A percentile compares a stretch with the other conserved stretches of the same genome.
phyloP scores from a whole-genome alignment of 73 alveolate genomes.

The Symbiodinium natans region DNA sequence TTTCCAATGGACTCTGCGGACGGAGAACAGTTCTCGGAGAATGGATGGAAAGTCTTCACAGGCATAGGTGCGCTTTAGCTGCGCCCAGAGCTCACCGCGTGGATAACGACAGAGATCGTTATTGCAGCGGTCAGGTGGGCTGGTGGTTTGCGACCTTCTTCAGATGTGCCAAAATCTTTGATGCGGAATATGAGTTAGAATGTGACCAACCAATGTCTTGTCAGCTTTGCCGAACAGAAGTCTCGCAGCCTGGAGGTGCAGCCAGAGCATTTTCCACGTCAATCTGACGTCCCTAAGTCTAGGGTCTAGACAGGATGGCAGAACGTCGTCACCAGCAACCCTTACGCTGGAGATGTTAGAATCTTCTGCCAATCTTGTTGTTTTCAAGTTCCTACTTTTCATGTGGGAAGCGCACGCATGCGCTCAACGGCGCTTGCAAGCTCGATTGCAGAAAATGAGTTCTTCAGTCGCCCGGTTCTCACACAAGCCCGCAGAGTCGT shows the following conservation, averaged over 20 bases:
- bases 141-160: not conserved
- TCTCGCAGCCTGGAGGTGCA: not conserved
- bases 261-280: slow-evolving; percentile 16
- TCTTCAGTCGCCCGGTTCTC: no score
- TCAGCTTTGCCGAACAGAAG: not conserved
- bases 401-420: not conserved
- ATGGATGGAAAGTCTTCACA: no score
- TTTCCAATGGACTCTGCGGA: no score
- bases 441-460: not conserved
- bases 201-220: no score
- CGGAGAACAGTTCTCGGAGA: no score
- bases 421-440: not conserved
- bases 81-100: not conserved
- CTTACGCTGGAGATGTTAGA: not conserved
- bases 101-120: slow-evolving; percentile 7
- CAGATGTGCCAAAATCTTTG: no score
- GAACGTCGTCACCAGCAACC: not conserved
- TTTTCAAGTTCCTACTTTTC: no score
- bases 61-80: not conserved
- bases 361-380: not conserved
- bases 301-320: not conserved
- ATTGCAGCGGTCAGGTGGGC: slow-evolving; percentile 4
- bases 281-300: not conserved
- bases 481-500: no score
- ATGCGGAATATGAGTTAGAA: no score